Base-by-base conservation (phyloP, 2,329 filamentous ascomycete genomes). In the Hyphodiscus sp. region DNA sequence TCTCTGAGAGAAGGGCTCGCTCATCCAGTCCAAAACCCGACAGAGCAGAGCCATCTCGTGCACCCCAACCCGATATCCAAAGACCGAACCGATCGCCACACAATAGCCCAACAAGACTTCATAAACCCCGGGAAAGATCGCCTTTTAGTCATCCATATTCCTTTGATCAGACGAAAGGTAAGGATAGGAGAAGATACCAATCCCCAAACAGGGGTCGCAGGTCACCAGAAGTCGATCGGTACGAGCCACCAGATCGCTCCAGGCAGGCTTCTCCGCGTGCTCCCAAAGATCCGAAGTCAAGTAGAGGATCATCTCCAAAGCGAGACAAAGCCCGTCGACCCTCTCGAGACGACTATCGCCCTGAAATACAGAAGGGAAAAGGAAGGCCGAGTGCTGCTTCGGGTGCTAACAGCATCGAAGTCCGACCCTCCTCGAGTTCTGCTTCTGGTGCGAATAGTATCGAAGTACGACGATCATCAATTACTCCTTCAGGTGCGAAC, bases 381-480 rank as follows among this genome's bases (percentile, higher is more conserved):
- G 51, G 53, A 48, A 48, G 23, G 23, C 23, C 23, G 23, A 26
- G 23, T 26, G 23, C 63, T 45, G 60, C 61, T 20, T 67, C 68
- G 10, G 65, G 67, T 23, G 58, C 65, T 41, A 70, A 69, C 50
- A 68, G 60, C 47, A 63, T 68, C 20, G 67, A 70, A 52, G 65
- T 67, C n/a, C 42, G 45, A 20, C 59, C 59, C 50, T 45, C 58
- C 20, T 54, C 63, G 57, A 49, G 62, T 20, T 52, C 63, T 47
- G 63, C 63, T 4, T 70, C 69, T 38, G 67, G 67, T 41, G 61
- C 67, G 15, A 71, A 70, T 50, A 69, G 65, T 52, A 62, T 68
- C 42, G 68, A 70, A 53, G 67, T 68, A 7, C 23, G 23, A 26
- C 23, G 60, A 53, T 46, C 58, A 23, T 56, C 63, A 57, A 49